Base-by-base conservation (phyloP, 805 yeast species). In the Novakomyces olei region DNA sequence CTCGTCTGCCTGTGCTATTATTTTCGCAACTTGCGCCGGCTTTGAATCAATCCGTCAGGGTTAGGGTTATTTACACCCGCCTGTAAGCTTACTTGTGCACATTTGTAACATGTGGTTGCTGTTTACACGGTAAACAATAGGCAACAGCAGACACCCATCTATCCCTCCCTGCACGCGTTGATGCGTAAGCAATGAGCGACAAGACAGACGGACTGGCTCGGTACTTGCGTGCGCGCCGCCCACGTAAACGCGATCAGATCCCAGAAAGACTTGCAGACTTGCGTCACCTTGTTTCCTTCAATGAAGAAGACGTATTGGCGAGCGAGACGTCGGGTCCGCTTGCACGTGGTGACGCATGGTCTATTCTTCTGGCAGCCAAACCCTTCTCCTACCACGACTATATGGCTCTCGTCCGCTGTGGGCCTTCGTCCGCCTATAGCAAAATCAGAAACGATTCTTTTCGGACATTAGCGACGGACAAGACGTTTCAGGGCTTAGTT, bases 381-480 rank as follows among this genome's bases (percentile, higher is more conserved):
- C 70, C 74, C 29, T 58, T 62, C 20, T 47, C 66, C 3, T 60
- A 79, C 2, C 60, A 61, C 15, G 51, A 55, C 30, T 81, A 81
- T 45, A 34, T 67, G 17, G 51, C 60, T 5, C 50, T 72, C 22
- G 61, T 75, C 2, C 46, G 60, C 6, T 49, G 55, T 22, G 78
- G 79, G 0, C 69, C 74, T 9, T 67, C 74, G 2, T 60, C 61
- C 0, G 57, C 69, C 5, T 69, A 70, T 36, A 50, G 63, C 24
- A 81, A 81, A 51, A 80, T 81, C 37, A 64, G 70, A 37, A 76
- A 81, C 48, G 94, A 81, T 46, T 75, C 92, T 1, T 79, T 79
- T 43, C 55, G 94, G 36, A 81, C 94, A 0, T 60, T 81, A 41
- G 73, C 76, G 50, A 72, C 78, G 24, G 92, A 81, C 46, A 54